These are phyloP conservation scores for Phytopythium mirpurense DNA, from an alignment of 352 stramenopile genomes.

Conservation along the genomic window DNA sequence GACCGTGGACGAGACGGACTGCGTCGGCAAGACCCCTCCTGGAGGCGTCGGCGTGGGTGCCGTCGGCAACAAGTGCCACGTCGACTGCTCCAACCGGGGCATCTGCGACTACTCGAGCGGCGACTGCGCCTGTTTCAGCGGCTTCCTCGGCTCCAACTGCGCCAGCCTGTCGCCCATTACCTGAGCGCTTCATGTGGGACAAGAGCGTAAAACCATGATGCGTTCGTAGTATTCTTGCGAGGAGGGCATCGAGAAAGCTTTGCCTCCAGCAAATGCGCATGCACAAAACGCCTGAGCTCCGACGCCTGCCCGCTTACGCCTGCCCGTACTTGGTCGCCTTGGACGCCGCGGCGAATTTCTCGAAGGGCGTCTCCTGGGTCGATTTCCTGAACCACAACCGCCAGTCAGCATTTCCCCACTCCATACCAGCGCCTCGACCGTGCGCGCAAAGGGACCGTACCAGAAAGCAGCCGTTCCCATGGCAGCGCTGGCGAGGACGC, in stretches of 20 bases:
- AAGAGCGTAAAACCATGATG: slow-evolving; percentile 1
- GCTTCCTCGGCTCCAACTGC: slow-evolving; percentile 80
- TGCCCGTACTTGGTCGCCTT: slow-evolving; percentile 37
- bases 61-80: slow-evolving; percentile 57
- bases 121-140: slow-evolving; percentile 60
- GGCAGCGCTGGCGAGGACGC: slow-evolving; percentile 30
- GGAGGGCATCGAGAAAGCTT: background rate
- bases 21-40: slow-evolving; percentile 34
- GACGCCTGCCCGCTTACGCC: slow-evolving; percentile 24
- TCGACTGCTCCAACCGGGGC: slow-evolving; percentile 75
- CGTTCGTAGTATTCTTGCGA: background rate
- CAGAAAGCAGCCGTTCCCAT: slow-evolving; percentile 66
- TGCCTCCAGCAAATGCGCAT: background rate
- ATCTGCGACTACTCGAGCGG: slow-evolving; percentile 67
- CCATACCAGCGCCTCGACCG: background rate
- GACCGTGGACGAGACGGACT: slow-evolving; percentile 81
- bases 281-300: background rate
- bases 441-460: slow-evolving; percentile 21
- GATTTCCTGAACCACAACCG: slow-evolving; percentile 26
- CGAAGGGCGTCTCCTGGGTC: slow-evolving; percentile 40
- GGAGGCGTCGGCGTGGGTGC: slow-evolving; percentile 33
- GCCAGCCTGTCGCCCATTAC: slow-evolving; percentile 54
- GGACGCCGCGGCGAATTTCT: slow-evolving; percentile 60
- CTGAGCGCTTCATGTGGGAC: background rate
- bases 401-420: slow-evolving; percentile 2